Conservation (phyloP, 2,329 filamentous ascomycete species). For the Rugonectria rugulosa region DNA sequence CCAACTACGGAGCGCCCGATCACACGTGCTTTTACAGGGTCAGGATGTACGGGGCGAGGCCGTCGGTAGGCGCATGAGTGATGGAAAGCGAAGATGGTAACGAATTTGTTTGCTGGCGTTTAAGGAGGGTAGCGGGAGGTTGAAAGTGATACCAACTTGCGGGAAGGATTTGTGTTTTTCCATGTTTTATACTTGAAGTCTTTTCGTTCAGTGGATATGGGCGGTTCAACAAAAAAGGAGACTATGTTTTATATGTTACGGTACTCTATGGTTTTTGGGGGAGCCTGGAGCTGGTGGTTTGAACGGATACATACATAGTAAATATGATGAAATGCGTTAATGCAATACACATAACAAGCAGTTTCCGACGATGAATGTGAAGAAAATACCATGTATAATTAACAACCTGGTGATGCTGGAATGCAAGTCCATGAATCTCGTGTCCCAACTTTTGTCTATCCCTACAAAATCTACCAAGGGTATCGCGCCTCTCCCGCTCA, state of each 20-base stretch:
- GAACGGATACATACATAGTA: too few relatives aligned
- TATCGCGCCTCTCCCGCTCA: slow-evolving; percentile 36
- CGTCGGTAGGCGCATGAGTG: background rate
- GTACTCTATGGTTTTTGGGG: slow-evolving; percentile 4
- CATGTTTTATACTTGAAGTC: too few relatives aligned
- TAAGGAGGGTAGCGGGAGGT: background rate
- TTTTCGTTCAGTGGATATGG: too few relatives aligned
- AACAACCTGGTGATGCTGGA: slow-evolving; percentile 1
- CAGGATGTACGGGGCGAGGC: slow-evolving; percentile 61
- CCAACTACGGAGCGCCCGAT: slow-evolving; percentile 64
- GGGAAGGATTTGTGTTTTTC: background rate
- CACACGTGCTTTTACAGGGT: slow-evolving; percentile 74
- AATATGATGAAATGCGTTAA: too few relatives aligned
- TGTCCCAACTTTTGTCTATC: slow-evolving; percentile 32
- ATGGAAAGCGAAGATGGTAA: background rate
- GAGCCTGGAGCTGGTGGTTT: slow-evolving; percentile 26
- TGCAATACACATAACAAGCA: slow-evolving; percentile 1
- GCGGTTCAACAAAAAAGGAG: background rate
- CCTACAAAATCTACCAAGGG: slow-evolving; percentile 31
- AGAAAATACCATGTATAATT: background rate
- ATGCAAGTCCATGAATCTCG: slow-evolving; percentile 15
- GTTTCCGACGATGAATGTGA: background rate
- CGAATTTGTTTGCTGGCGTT: slow-evolving; percentile 8
- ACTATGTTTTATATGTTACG: background rate
- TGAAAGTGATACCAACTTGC: slow-evolving; percentile 9